Evolutionary conservation across 176 grass and related monocot genomes (phyloP), one percentile per base, ranked within the genome.

Genomic region (sorghum (Sorghum bicolor)): DNA sequence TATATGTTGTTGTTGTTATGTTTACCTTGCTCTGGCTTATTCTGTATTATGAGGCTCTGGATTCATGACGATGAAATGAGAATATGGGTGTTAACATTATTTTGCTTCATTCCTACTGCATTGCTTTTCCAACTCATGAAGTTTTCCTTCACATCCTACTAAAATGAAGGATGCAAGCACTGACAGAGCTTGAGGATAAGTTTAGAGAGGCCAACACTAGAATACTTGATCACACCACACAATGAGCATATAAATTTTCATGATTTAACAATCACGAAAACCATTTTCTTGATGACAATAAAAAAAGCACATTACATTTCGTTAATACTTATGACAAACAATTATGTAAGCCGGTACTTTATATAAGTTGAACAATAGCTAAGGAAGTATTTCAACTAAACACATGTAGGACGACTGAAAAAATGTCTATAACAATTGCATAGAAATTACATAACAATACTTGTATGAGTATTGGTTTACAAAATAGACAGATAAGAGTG

Each of bases 41-140:
- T 77, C 9, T 69, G 44, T 70, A 31, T 26, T 73, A 69, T 41
- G 82, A 84, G 71, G 32, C 32, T 57, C 31, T 28, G 40, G 40
- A 37, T 72, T 47, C 70, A 47, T 83, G 71, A 75, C 11, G 20
- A 63, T 63, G 34, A 25, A 67, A 67, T 66, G 62, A 45, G 77
- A 10, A 25, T 44, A 78, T n/a, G 30, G 77, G 61, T 65, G 60
- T 60, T 25, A 60, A 60, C 55, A 60, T 47, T 13, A 44, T n/a
- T 57, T 60, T 25, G 22, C 55, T 60, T 60, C 53, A 0, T 55
- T 57, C 17, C 48, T 52, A 19, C 17, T 20, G 16, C 1, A 6
- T 50, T 5, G 45, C 45, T 50, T 19, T 50, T 50, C 45, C 14
- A 50, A 50, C 45, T 1, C 14, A 17, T 50, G 45, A 50, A 50